phyloP scores from a whole-genome alignment of 2,329 filamentous ascomycete genomes.

The Achaetomium macrosporum region DNA sequence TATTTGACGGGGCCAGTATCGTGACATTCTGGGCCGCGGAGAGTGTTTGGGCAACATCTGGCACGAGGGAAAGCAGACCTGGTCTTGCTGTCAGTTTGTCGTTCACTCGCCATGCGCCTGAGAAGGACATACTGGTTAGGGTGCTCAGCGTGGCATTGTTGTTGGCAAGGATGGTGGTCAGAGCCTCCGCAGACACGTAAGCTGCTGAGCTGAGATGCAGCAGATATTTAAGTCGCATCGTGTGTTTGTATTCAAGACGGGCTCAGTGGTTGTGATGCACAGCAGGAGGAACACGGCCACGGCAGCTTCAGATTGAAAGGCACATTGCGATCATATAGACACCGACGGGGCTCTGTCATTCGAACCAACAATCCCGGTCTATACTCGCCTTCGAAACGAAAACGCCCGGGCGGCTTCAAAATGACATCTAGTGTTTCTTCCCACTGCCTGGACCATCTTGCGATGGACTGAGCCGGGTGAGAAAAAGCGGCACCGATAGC shows the following conservation, averaged over 20 bases:
- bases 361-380: not conserved
- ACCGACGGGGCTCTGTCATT: not conserved
- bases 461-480: not conserved
- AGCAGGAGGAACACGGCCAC: too few species aligned
- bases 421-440: not conserved
- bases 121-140: slow-evolving; percentile 17
- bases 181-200: slow-evolving; percentile 21
- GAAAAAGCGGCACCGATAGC: too few species aligned
- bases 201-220: slow-evolving; percentile 21
- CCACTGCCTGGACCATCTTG: not conserved
- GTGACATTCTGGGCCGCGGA: slow-evolving; percentile 41
- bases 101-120: not conserved
- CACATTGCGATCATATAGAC: not conserved
- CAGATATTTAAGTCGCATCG: slow-evolving; percentile 23
- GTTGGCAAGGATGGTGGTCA: slow-evolving; percentile 20
- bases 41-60: slow-evolving; percentile 21
- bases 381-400: not conserved
- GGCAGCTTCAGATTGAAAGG: not conserved
- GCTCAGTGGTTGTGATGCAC: not conserved
- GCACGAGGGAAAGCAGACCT: slow-evolving; percentile 26
- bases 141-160: slow-evolving; percentile 25
- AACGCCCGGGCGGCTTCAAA: not conserved
- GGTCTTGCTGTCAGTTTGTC: not conserved
- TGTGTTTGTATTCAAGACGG: not conserved
- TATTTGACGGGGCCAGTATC: slow-evolving; percentile 50